A percentile compares a stretch with the other conserved stretches of the same genome.
These are phyloP conservation scores for Antitrichia curtipendula DNA, from an alignment of 225 moss, liverwort and hornwort species.

Conservation along the genomic window DNA sequence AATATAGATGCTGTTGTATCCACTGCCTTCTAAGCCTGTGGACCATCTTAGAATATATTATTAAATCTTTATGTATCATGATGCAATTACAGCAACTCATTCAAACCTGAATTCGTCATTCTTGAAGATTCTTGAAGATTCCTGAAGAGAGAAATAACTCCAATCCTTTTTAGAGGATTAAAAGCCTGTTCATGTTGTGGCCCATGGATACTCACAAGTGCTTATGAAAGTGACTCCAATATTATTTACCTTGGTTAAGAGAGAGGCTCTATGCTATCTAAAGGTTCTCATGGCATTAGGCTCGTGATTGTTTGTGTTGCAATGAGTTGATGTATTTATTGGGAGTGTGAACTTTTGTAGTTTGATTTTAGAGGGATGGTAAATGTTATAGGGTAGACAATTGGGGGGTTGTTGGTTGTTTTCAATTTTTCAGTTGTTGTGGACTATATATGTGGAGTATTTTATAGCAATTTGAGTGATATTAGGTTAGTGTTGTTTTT, in stretches of 20 bases:
- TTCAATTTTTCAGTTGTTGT: not conserved
- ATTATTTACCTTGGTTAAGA: not conserved
- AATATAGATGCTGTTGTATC: conserved; percentile 14
- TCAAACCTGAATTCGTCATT: not conserved
- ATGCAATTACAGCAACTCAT: not conserved
- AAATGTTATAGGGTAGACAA: not conserved
- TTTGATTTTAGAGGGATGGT: not conserved
- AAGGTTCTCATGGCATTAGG: not conserved
- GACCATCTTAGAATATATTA: not conserved
- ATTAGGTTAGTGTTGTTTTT: not conserved
- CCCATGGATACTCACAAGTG: not conserved
- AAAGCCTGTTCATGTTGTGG: not conserved
- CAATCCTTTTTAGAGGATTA: not conserved
- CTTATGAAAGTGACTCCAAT: not conserved
- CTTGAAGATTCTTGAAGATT: not conserved
- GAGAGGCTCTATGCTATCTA: not conserved
- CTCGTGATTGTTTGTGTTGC: not conserved
- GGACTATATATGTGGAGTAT: not conserved
- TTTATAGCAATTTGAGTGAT: not conserved
- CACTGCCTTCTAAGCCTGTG: not conserved
- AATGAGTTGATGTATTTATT: not conserved
- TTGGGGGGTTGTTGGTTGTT: not conserved
- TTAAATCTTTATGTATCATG: not conserved
- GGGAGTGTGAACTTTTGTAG: not conserved
- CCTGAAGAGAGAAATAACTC: not conserved